Evolutionary conservation across 192 early-diverging fungal species (phyloP), one percentile per base, ranked within the genome.

Genomic region (Coemansia sp.): DNA sequence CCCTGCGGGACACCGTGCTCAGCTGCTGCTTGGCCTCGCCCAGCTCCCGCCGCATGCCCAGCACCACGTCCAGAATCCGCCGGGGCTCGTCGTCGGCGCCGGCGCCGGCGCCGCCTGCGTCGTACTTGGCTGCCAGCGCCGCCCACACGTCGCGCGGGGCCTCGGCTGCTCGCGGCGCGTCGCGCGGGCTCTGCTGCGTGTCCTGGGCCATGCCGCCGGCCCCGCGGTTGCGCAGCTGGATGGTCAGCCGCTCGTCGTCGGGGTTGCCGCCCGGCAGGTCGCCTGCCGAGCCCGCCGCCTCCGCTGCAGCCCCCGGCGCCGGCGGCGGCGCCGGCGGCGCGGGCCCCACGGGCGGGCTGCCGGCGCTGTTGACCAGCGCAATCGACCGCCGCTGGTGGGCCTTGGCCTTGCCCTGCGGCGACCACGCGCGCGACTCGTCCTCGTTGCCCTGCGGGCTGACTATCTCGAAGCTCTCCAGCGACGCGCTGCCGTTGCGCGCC

Each of bases 221-320:
- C 30, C 58, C 57, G 45, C 79, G 72, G 61, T 80, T 80, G 55
- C 79, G 72, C 30, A 80, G 69, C 55, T 71, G 68, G 33, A 80
- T 80, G 4, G 79, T 80, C 53, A 80, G 51, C 7, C 78, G 63
- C 56, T 53, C 47, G 55, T 80, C 71, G 49, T 73, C 70, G 19
- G 39, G 62, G 50, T 52, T 39, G 11, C 43, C 55, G 38, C 49
- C 20, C 21, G 50, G 18, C 11, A 46, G 39, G 47, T 59, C 47
- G 33, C 15, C 5, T 20, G 61, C 49, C 26, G 60, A 37, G n/a
- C 43, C 39, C 6, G 53, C 39, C 7, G 45, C 47, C 6, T 39
- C 50, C 1, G 55, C 30, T 2, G 55, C 28, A 16, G 21, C 37
- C 1, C 23, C n/a, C 15, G 21, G 19, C 2, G 31, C n/a, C 15